Evolutionary conservation across 2,329 filamentous ascomycete genomes (phyloP).

Genomic region (Diaporthe longicolla): DNA sequence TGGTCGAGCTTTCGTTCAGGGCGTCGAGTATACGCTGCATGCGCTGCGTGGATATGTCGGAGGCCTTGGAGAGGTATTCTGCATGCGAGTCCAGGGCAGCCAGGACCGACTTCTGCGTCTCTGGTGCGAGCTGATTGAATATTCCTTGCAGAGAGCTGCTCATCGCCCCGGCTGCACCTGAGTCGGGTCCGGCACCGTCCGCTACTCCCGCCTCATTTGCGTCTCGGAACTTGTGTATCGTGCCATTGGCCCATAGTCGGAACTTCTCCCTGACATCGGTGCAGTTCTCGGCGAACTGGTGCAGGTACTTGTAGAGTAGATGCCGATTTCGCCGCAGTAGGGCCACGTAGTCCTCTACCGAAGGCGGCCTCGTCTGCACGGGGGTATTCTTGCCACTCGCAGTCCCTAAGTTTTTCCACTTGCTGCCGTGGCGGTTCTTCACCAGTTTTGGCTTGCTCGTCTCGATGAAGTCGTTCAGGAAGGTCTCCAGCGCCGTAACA

Average conservation of each 20-base stretch:
- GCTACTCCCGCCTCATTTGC: conserved; percentile 29
- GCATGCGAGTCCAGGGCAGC: conserved; percentile 72
- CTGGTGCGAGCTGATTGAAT: conserved; percentile 61
- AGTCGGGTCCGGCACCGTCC: neutral
- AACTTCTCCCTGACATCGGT: conserved; percentile 75
- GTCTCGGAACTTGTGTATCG: conserved; percentile 68
- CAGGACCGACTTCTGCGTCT: conserved; percentile 62
- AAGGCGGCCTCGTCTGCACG: conserved; percentile 61
- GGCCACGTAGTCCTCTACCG: conserved; percentile 79
- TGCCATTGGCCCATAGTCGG: conserved; percentile 71
- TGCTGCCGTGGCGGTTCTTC: conserved; percentile 66
- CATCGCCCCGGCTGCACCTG: conserved; percentile 50
- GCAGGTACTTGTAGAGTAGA: conserved; percentile 78
- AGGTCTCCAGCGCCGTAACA: conserved; percentile 75
- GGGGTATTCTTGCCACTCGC: conserved; percentile 52
- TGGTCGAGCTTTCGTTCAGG: neutral
- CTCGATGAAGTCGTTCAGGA: conserved; percentile 80
- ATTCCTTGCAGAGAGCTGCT: conserved; percentile 57
- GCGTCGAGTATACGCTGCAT: conserved; percentile 41
- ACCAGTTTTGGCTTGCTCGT: conserved; percentile 64
- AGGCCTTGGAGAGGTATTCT: conserved; percentile 70
- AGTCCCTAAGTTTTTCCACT: conserved; percentile 60
- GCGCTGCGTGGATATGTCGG: conserved; percentile 65
- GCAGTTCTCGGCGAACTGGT: conserved; percentile 77
- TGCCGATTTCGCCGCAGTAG: conserved; percentile 75